Conservation (phyloP, 1,284 basidiomycete genomes). For the Puccinia triticina region DNA sequence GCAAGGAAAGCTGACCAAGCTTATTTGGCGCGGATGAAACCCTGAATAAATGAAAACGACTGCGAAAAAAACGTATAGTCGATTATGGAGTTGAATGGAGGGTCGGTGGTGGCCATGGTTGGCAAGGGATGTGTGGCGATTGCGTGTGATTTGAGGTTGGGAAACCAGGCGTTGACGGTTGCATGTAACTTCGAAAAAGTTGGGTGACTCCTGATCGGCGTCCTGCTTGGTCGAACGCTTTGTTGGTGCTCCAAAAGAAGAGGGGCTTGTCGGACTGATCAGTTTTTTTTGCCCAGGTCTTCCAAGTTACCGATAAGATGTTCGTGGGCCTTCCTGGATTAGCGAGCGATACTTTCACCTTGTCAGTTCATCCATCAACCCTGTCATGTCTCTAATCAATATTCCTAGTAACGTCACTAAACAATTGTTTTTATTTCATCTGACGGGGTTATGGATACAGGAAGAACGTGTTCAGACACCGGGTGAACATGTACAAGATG, state of each 20-base stretch:
- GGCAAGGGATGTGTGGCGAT: constrained; percentile 99
- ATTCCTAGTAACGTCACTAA: neutral
- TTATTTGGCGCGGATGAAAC: neutral
- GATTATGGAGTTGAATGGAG: constrained; percentile 78
- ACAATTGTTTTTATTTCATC: no score
- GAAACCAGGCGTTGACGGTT: constrained; percentile 84
- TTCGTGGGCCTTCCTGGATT: constrained; percentile 91
- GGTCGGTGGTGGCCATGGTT: constrained; percentile 97
- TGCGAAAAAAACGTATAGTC: constrained; percentile 26
- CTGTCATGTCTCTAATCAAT: no score
- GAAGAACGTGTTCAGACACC: constrained; percentile 81
- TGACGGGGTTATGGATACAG: neutral
- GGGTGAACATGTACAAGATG: constrained; percentile 99
- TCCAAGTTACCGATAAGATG: constrained; percentile 88
- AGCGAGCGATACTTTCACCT: constrained; percentile 86
- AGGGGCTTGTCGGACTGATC: neutral
- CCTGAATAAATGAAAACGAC: neutral
- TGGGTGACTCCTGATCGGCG: neutral
- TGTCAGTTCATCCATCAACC: constrained; percentile 64
- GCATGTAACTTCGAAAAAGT: constrained; percentile 89
- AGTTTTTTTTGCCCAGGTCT: constrained; percentile 64
- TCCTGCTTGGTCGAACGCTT: neutral
- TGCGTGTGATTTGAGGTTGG: constrained; percentile 89
- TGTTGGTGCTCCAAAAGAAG: neutral
- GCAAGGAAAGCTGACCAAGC: no score